Base-by-base conservation (phyloP, 2,329 filamentous ascomycete species). In the Colletotrichum sp. region DNA sequence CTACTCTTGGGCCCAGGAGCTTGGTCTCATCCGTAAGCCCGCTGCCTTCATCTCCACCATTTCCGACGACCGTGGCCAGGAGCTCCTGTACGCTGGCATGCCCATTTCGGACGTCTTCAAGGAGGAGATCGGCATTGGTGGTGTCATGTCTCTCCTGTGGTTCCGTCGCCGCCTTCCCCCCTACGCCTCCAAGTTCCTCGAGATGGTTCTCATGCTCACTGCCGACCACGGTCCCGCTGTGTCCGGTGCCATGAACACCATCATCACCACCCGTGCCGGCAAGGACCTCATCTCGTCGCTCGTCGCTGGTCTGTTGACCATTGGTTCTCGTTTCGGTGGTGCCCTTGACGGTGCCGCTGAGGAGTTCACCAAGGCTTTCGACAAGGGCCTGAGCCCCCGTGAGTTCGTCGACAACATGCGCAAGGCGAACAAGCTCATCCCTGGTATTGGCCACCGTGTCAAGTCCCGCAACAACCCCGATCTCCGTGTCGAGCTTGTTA, bases 191-290 rank as follows among this genome's bases (percentile, higher is more conserved):
- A 98, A 98, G 89, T 99, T 99, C 91, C 89, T 99, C 80, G 97
- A 99, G 91, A 99, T 99, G 97, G 97, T 99, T 78, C 96, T 99
- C 85, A 99, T 99, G 97, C 92, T 99, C 83, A 99, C 97, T 83
- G 97, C 97, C 81, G 97, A 99, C 84, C 97, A 99, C 92, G 97
- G 97, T 87, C 97, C 97, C 69, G 97, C 97, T 80, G 97, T 99
- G 80, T 99, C 97, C 80, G 97, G 97, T 91, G 97, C 97, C 86
- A 99, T 99, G 97, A 99, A 99, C 93, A 99, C 97, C 84, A 99
- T 99, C 85, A 98, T 99, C 85, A 99, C 97, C 76, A 99, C 97
- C 74, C 95, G 97, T 94, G 97, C 97, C 77, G 97, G 97, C 85
- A 99, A 99, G 91, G 97, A 99, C 84, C 89, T 99, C 79, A 98